Conservation (phyloP, 257 asterid species). For the Dorcoceras hygrometricum region DNA sequence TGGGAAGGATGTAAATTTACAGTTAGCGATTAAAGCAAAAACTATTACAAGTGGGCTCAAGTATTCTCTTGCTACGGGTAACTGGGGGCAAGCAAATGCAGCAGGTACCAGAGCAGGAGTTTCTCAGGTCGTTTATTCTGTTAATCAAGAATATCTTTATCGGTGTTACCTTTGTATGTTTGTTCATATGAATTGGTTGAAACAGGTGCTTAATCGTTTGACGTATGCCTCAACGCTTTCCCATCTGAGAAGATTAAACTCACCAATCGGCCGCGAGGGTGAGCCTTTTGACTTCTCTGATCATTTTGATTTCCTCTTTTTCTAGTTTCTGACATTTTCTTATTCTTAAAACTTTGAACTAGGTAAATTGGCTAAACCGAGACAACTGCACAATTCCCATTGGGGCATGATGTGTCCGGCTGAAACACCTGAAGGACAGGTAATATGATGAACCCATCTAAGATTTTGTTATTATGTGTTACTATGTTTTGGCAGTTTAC, state of each 20-base stretch:
- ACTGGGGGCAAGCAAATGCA: conserved; percentile 99
- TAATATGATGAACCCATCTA: conserved; percentile 22
- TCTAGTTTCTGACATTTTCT: neutral
- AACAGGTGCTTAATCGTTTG: conserved; percentile 91
- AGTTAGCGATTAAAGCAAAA: conserved; percentile 83
- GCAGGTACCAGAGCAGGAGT: conserved; percentile 85
- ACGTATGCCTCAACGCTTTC: conserved; percentile 97
- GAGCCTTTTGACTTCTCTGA: conserved; percentile 1
- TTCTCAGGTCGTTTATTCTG: conserved; percentile 51
- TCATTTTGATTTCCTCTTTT: conserved; percentile 1
- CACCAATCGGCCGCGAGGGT: conserved; percentile 99
- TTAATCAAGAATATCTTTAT: neutral
- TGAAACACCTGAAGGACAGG: conserved; percentile 63
- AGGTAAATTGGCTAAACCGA: conserved; percentile 59
- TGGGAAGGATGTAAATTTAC: conserved; percentile 81
- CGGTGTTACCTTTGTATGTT: conserved; percentile 10
- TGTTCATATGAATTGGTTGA: conserved; percentile 19
- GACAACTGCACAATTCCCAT: conserved; percentile 59
- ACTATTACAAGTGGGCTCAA: conserved; percentile 88
- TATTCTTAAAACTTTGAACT: neutral
- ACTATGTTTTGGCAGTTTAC: conserved; percentile 16
- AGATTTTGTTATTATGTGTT: neutral
- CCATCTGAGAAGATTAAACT: conserved; percentile 87
- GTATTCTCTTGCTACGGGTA: conserved; percentile 85
- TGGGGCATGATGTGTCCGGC: conserved; percentile 73